Evolutionary conservation across 108 stramenopile species (phyloP), one percentile per base, ranked within the genome.

Genomic region (Conticribra guillardii): DNA sequence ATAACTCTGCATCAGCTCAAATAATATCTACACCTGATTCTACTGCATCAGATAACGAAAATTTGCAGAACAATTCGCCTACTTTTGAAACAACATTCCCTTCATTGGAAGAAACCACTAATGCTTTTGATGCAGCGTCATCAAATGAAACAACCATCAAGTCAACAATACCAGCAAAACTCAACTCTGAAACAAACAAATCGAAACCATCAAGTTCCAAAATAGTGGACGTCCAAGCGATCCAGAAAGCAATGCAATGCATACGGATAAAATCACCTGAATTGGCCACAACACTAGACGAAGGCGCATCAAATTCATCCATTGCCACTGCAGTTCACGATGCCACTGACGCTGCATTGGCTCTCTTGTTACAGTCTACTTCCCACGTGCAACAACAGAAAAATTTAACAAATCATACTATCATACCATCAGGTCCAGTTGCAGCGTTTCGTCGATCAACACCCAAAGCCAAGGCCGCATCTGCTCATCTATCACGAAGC

Each of bases 401-500:
- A 22, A 49, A 64, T 47, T 30, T 31, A 1, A 28, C 19, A 29
- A 60, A n/a, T 45, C 87, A 88, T 55, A 17, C 32, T 16, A 67
- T 88, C 47, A 86, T 88, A 45, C 85, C 85, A 0, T 5, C 70
- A 17, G 81, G 52, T 4, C 83, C 85, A 49, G 66, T 85, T 7
- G 64, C 69, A 22, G 85, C 87, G 1, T 88, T 88, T 73, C 80
- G 76, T 46, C 63, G 73, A 48, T 47, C 18, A 17, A 82, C 84
- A 21, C 56, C 81, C 15, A 89, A 89, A 55, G 89, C 92, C 5
- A 69, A 64, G 51, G 45, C 54, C 27, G 88, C 89, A n/a, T 86
- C 89, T 26, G 77, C 84, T 8, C 81, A 84, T 47, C 46, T 94
- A 18, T 69, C 84, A 8, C 77, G 90, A 15, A 84, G 89, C 46